A percentile compares a stretch with the other conserved stretches of the same genome.
Evolutionary conservation across 495 filamentous ascomycete species (phyloP).

Genomic region (Choiromyces venosus): DNA sequence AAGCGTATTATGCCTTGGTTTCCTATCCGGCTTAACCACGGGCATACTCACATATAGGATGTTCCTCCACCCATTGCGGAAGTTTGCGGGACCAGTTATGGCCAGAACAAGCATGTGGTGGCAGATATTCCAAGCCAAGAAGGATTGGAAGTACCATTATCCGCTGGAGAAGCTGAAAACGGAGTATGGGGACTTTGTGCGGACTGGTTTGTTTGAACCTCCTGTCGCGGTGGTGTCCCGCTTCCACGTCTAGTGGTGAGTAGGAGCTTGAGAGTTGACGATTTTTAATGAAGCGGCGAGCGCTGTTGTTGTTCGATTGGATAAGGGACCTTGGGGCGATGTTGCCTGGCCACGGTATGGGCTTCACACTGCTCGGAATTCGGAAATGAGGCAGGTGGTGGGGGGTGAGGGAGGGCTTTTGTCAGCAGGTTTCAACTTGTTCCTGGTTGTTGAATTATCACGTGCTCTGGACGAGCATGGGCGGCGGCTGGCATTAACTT

Average conservation of each 20-base stretch:
- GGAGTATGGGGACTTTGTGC: slow-evolving; percentile 50
- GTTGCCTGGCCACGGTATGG: no score
- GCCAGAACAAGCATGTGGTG: slow-evolving; percentile 51
- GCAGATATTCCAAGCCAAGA: slow-evolving; percentile 54
- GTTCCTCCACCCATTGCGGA: slow-evolving; percentile 60
- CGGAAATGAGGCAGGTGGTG: no score
- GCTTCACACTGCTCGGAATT: no score
- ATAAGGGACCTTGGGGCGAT: slow-evolving; percentile 25
- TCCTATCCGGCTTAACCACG: slow-evolving; percentile 13
- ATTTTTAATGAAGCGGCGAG: slow-evolving; percentile 56
- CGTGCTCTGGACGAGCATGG: no score
- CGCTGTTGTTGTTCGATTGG: slow-evolving; percentile 12
- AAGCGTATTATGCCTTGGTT: slow-evolving; percentile 17
- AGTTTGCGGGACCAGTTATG: slow-evolving; percentile 60
- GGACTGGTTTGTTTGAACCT: slow-evolving; percentile 10
- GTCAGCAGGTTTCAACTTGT: no score
- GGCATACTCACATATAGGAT: slow-evolving; percentile 48
- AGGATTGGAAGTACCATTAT: slow-evolving; percentile 54
- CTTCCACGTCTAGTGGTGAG: no score
- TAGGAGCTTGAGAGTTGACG: slow-evolving; percentile 57
- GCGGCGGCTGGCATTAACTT: no score
- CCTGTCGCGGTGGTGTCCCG: no score
- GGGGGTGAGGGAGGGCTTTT: no score
- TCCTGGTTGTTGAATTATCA: no score
- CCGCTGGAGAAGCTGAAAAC: slow-evolving; percentile 55